These are phyloP conservation scores for Scalesia atractyloides DNA, from an alignment of 129 eudicot genomes.

Conservation along the genomic window DNA sequence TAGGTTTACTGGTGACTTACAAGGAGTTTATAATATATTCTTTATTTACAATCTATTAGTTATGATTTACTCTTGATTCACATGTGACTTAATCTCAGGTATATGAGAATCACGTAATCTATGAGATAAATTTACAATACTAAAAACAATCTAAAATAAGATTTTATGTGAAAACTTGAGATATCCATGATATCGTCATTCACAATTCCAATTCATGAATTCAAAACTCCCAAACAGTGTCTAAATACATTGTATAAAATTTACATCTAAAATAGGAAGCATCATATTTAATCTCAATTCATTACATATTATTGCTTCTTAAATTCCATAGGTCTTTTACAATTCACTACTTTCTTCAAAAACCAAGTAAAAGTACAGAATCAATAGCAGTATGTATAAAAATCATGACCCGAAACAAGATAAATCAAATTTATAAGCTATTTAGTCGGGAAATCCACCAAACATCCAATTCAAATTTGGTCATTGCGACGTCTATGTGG, in stretches of 20 bases:
- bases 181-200: background rate
- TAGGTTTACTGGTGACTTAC: too few relatives aligned
- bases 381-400: background rate
- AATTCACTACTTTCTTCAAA: background rate
- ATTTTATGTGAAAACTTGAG: background rate
- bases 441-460: background rate
- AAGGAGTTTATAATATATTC: too few relatives aligned
- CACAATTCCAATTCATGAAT: background rate
- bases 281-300: slow-evolving; percentile 3
- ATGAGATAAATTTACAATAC: background rate
- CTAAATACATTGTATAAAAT: background rate
- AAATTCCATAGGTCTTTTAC: background rate
- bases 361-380: background rate
- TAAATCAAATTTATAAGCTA: background rate
- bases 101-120: background rate
- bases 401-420: background rate
- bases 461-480: background rate
- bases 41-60: too few relatives aligned
- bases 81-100: background rate
- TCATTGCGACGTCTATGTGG: too few relatives aligned
- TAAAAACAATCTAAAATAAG: background rate
- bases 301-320: background rate
- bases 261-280: background rate
- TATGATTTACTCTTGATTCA: background rate
- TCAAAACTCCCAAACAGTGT: background rate